Base-by-base conservation (phyloP, 768 basidiomycete genomes). In the Mycena epipterygia region DNA sequence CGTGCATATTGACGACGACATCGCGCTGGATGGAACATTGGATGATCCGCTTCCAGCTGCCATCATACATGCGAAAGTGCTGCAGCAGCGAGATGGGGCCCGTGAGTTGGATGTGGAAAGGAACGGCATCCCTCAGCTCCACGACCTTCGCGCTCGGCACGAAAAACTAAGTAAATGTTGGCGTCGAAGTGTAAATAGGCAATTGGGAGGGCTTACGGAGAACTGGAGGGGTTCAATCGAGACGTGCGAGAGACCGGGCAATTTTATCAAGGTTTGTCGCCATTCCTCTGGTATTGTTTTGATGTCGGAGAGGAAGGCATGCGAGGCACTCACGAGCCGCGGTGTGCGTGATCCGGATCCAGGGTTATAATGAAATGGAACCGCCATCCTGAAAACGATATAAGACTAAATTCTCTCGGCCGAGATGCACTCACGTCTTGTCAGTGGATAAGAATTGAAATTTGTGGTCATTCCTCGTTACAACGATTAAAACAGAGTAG, bases 41-140 rank as follows among this genome's bases (percentile, higher is more conserved):
- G 8, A 30, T 21, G 48, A 25, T 19, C 19, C 2, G 23, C n/a
- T 5, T 13, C 12, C 8, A n/a, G 23, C 42, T 8, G 2, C 17
- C 3, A 16, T 23, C 1, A 6, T 23, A 9, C 3, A 23, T 25
- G 19, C 30, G 32, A 44, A 46, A 48, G 12, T 60, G 59, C 13
- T 35, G 51, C 0, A 42, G 9, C 16, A 42, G 41, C 16, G 39
- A 27, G 2, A 11, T 5, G 7, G 49, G 23, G 4, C 35, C 39
- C 3, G 61, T 53, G n/a, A 64, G 51, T 42, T 53, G 62, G 37
- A 64, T 30, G 29, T 53, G 51, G 39, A 64, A 42, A 0, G 51
- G 51, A 6, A 64, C 19, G 17, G 41, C 9, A 19, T 53, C 37
- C 6, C 19, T 8, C 12, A 42, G 0, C 8, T 44, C 21, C 8